Base-by-base conservation (phyloP, 176 grass and related monocot genomes). In the Phragmites australis region DNA sequence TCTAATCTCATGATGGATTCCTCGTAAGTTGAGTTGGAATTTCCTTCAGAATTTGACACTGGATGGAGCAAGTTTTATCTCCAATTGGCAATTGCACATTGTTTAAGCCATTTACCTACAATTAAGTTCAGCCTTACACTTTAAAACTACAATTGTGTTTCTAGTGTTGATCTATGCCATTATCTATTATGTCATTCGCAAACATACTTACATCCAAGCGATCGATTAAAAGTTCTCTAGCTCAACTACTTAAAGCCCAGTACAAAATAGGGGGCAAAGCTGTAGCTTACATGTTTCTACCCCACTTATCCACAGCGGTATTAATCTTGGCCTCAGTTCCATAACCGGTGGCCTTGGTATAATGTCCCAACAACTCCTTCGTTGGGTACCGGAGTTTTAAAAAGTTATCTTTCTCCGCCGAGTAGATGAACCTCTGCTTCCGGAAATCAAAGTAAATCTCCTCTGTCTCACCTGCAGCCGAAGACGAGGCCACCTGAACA, bases 391-490 rank as follows among this genome's bases (percentile, higher is more conserved):
- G 80, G 37, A 99, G 90, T 62, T 99, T 99, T 59, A 77, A 86
- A 76, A 95, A 99, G 52, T 93, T 99, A 50, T 95, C 84, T 25
- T 88, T 89, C 60, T 90, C 83, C 8, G 53, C 54, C 3, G 88
- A 95, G 44, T 88, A 95, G 71, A 91, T 89, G 83, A 99, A 99
- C 15, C 96, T 85, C 91, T 99, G 96, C 88, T 99, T 99, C 75
- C 96, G 87, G 69, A 99, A 99, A 83, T 93, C 96, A 87, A 99
- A 91, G 81, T 91, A 95, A 68, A 99, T 95, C 85, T 95, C 96
- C 49, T 99, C 90, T 14, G 65, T 44, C 52, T 89, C 90, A 56
- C 75, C 87, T 81, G 87, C 48, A 32, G 79, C 43, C 6, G 90
- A 95, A 8, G 96, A 89, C 16, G 86, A 89, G 67, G 90, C 86